Percentiles rank a stretch among this genome's conserved stretches.
These are phyloP conservation scores for Coccinonectria pachysandricola DNA, from an alignment of 2,329 filamentous ascomycete species.

Conservation along the genomic window DNA sequence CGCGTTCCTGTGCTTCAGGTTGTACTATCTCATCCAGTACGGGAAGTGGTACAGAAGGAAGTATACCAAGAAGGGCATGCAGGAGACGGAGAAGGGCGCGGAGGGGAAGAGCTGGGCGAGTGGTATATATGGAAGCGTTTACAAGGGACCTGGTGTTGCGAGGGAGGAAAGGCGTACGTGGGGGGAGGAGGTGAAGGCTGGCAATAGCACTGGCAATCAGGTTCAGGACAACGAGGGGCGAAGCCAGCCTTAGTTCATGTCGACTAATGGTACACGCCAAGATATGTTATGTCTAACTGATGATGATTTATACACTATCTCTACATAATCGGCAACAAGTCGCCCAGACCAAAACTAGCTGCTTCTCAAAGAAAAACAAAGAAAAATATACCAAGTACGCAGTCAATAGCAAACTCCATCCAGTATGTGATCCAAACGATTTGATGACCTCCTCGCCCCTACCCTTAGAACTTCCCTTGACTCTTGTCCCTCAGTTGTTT, in stretches of 20 bases:
- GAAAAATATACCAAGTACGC: no score
- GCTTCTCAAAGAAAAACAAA: no score
- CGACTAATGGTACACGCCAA: no score
- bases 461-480: conserved; percentile 7
- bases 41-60: conserved; percentile 47
- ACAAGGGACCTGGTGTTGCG: conserved; percentile 46
- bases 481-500: conserved; percentile 1
- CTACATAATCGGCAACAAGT: no score
- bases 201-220: conserved; percentile 25
- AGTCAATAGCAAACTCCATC: no score
- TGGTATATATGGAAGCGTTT: conserved; percentile 49
- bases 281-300: no score
- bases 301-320: no score
- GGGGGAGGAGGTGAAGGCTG: conserved; percentile 28
- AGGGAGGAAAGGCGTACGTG: conserved; percentile 43
- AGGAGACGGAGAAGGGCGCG: conserved; percentile 26
- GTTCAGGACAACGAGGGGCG: conserved; percentile 22
- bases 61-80: conserved; percentile 17
- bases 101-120: conserved; percentile 45
- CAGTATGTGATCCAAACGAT: no score
- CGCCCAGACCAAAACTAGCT: no score
- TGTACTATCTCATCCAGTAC: conserved; percentile 52
- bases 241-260: conserved; percentile 24
- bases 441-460: no score
- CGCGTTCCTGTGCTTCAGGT: conserved; percentile 47